Evolutionary conservation across 768 basidiomycete species (phyloP).

Genomic region (Clitopilus hobsonii): DNA sequence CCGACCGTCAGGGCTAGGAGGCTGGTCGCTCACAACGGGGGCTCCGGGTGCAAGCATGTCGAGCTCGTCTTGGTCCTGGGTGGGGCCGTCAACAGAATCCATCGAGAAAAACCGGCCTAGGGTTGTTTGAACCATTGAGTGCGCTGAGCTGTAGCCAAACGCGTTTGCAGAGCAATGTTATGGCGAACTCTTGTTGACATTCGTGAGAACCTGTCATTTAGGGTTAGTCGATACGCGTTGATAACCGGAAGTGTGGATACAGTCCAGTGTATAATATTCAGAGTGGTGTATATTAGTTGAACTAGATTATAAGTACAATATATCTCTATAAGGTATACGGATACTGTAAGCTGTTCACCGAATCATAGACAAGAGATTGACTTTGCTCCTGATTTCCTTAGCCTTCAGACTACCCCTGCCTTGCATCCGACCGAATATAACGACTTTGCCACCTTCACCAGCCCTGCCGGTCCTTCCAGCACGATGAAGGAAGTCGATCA

Average conservation of each 20-base stretch:
- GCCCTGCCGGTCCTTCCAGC: slow-evolving; percentile 83
- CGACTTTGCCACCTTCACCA: slow-evolving; percentile 63
- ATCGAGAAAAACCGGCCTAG: no score
- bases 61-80: neutral
- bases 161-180: no score
- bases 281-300: neutral
- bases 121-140: no score
- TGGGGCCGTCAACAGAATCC: neutral
- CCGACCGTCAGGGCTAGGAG: neutral
- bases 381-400: slow-evolving; percentile 37
- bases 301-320: neutral
- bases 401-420: slow-evolving; percentile 57
- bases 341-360: neutral
- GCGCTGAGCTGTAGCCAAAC: neutral
- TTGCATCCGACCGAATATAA: slow-evolving; percentile 68
- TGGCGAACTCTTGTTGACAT: neutral
- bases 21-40: neutral
- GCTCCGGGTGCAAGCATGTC: slow-evolving; percentile 1
- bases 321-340: no score
- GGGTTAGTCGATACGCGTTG: neutral
- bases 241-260: neutral
- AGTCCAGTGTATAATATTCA: no score
- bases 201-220: neutral
- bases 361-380: neutral
- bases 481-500: slow-evolving; percentile 89